phyloP scores from a whole-genome alignment of 1,139 yeast species.

The Candida smagusa region DNA sequence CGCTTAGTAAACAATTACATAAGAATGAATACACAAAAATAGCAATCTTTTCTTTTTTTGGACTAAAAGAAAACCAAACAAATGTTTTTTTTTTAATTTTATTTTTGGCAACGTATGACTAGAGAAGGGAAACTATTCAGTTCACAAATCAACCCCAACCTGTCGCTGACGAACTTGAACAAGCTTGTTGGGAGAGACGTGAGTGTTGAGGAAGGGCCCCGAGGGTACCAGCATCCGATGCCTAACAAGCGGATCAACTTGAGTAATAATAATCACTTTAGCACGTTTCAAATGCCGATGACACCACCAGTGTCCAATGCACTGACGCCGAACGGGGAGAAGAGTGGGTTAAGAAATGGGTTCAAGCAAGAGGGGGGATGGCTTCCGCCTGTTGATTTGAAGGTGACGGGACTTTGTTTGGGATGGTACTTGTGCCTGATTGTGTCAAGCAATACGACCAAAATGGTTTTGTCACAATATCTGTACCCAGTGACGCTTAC shows the following conservation, averaged over 20 bases:
- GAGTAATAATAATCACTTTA: constrained; percentile 11
- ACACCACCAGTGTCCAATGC: constrained; percentile 38
- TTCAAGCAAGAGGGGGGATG: constrained; percentile 3
- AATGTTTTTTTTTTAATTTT: not conserved
- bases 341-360: constrained; percentile 1
- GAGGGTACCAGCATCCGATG: constrained; percentile 14
- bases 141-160: constrained; percentile 22
- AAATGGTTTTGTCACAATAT: constrained; percentile 64
- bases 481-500: constrained; percentile 82
- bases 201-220: constrained; percentile 1
- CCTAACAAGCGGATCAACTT: constrained; percentile 17
- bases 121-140: constrained; percentile 2
- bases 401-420: constrained; percentile 47
- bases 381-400: constrained; percentile 29
- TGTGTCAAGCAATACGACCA: constrained; percentile 76
- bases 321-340: constrained; percentile 29
- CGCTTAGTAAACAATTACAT: no score
- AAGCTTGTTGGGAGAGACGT: constrained; percentile 7
- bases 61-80: no score
- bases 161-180: constrained; percentile 26
- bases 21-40: no score
- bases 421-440: constrained; percentile 84
- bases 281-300: constrained; percentile 21
- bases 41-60: no score
- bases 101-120: not conserved